Conservation (phyloP, 1,284 basidiomycete species). For the Heterobasidion parviporum region DNA sequence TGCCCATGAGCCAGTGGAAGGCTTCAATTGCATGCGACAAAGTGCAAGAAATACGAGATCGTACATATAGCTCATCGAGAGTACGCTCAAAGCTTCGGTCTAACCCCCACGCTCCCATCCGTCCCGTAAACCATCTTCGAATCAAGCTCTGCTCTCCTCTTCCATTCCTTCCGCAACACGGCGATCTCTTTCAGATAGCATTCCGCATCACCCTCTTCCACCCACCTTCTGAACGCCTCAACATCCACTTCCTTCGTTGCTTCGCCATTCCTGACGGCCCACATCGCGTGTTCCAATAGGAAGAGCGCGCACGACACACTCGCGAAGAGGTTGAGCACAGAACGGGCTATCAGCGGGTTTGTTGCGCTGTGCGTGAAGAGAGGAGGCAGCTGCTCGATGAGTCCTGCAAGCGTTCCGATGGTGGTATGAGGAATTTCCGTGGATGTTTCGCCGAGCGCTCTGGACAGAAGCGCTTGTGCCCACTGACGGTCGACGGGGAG, state of each 20-base stretch:
- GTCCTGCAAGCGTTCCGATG: neutral
- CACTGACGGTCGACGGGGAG: neutral
- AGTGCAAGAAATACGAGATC: no score
- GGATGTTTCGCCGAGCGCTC: no score
- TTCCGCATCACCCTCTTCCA: neutral
- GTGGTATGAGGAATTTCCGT: neutral
- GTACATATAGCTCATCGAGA: no score
- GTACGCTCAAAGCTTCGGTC: no score
- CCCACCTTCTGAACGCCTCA: neutral
- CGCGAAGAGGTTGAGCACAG: neutral
- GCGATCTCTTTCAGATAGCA: neutral
- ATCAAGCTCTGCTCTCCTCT: neutral
- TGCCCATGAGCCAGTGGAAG: no score
- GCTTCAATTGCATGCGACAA: no score
- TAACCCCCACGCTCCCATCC: no score
- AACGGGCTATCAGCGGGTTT: neutral
- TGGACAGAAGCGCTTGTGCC: no score
- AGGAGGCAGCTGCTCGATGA: neutral
- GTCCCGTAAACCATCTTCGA: neutral
- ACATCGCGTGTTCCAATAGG: neutral
- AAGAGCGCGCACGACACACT: neutral
- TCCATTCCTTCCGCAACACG: neutral
- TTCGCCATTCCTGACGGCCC: neutral
- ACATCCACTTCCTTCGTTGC: neutral
- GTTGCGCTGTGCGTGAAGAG: neutral